These are phyloP conservation scores for Wickerhamiella musiphila DNA, from an alignment of 805 yeast genomes.

Conservation along the genomic window DNA sequence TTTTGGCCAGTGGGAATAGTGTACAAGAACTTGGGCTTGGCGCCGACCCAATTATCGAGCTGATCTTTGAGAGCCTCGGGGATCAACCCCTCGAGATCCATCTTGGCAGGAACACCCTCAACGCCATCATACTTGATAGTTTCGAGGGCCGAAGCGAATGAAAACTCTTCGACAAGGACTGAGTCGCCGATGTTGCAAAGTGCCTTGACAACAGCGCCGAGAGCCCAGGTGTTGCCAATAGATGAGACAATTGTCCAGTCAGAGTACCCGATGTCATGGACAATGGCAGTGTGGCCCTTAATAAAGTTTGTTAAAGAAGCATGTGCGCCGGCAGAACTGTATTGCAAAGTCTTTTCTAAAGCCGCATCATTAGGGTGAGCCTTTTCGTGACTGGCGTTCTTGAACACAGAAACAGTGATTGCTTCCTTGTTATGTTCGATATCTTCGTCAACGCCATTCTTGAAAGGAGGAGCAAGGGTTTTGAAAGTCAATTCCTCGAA, in stretches of 20 bases:
- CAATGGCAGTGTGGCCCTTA: constrained; percentile 40
- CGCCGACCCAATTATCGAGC: constrained; percentile 49
- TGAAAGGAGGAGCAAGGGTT: constrained; percentile 56
- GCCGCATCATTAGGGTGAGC: constrained; percentile 50
- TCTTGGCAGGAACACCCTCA: constrained; percentile 49
- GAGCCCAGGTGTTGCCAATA: constrained; percentile 78
- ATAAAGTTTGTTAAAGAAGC: constrained; percentile 50
- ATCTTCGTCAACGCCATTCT: constrained; percentile 38
- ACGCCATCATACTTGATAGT: constrained; percentile 60
- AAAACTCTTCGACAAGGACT: constrained; percentile 64
- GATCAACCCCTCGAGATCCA: constrained; percentile 63
- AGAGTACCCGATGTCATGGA: constrained; percentile 33
- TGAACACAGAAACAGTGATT: constrained; percentile 22
- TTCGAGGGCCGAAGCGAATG: constrained; percentile 75
- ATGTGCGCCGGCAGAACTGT: constrained; percentile 74
- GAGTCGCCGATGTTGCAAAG: constrained; percentile 64
- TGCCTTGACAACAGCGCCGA: constrained; percentile 71
- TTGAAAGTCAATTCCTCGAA: constrained; percentile 58
- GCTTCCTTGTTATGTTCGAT: constrained; percentile 13
- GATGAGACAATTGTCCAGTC: constrained; percentile 62
- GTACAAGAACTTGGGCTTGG: constrained; percentile 74
- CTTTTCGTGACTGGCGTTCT: constrained; percentile 25
- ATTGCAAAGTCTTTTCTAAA: constrained; percentile 74
- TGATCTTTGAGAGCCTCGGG: constrained; percentile 50
- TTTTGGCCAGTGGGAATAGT: constrained; percentile 93